Evolutionary conservation across 129 eudicot species (phyloP).

Genomic region (Silybum marianum): DNA sequence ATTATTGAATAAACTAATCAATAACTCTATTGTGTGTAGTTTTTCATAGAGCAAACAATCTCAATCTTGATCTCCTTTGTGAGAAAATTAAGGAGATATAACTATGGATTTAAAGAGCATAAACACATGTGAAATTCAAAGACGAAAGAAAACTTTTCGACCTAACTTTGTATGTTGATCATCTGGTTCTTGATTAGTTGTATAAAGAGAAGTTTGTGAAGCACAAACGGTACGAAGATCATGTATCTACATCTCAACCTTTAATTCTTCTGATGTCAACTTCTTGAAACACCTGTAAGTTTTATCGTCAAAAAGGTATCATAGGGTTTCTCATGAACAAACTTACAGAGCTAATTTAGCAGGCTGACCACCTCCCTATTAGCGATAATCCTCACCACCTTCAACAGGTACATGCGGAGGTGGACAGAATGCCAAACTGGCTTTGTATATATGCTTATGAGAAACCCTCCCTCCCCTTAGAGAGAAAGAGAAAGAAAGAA

Average conservation of each 20-base stretch:
- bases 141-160: not conserved
- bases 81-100: not conserved
- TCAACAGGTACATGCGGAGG: conserved; percentile 33
- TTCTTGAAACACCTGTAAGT: not conserved
- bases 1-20: not conserved
- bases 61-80: not conserved
- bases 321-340: conserved; percentile 31
- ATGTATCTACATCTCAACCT: not conserved
- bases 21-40: not conserved
- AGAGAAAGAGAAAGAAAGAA: conserved; percentile 3
- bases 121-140: not conserved
- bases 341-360: conserved; percentile 42
- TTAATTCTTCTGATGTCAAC: not conserved
- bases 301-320: not conserved
- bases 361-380: conserved; percentile 41
- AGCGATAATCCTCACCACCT: not conserved
- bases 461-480: conserved; percentile 33
- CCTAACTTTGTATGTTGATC: not conserved
- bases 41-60: not conserved
- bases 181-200: not conserved
- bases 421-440: conserved; percentile 58
- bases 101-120: not conserved
- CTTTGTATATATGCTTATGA: conserved; percentile 39
- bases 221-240: not conserved
- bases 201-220: not conserved